Evolutionary conservation across 768 basidiomycete genomes (phyloP), one percentile per base, ranked within the genome.

Genomic region (Pleurotus djamor): DNA sequence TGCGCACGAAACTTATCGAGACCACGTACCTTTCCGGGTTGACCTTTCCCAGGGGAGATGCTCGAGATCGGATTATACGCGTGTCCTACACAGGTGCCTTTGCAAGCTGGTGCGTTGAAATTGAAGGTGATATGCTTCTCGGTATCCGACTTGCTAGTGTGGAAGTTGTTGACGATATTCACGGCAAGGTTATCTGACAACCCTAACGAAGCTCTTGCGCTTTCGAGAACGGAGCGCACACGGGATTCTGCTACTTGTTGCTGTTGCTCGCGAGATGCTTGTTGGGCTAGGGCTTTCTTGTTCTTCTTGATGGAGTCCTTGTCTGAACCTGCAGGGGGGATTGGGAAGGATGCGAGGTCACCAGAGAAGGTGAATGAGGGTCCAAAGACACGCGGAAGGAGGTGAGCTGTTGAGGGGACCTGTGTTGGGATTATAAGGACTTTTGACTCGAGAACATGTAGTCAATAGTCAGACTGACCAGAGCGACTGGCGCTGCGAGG

Each of bases 51-150:
- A 33, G 54, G 54, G 14, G 54, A 41, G 3, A 56, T 44, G 28
- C 36, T 21, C 36, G 54, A 56, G 13, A 44, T 38, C 13, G 54
- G 37, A n/a, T 56, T 56, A 28, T 56, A 56, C 17, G 54, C 54
- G 44, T 43, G 54, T 12, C 54, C 37, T 2, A 56, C 41, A 38
- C 51, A 52, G 1, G 36, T 52, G 33, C 36, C 51, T 4, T 16
- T 36, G 34, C 51, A 56, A 3, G 21, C 16, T 4, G 54, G 54
- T 28, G 54, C 54, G n/a, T 56, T 56, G 54, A 56, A 41, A 12
- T 41, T 43, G 54, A 56, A 56, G 37, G 54, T 56, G 17, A 56
- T 56, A 32, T 56, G 54, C 41, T 44, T 56, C 41, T 56, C 54
- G 17, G 36, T n/a, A 28, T 56, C 54, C 17, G 41, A 56, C 44